Evolutionary conservation across 495 filamentous ascomycete genomes (phyloP).

Genomic region (Xylaria palmicola): DNA sequence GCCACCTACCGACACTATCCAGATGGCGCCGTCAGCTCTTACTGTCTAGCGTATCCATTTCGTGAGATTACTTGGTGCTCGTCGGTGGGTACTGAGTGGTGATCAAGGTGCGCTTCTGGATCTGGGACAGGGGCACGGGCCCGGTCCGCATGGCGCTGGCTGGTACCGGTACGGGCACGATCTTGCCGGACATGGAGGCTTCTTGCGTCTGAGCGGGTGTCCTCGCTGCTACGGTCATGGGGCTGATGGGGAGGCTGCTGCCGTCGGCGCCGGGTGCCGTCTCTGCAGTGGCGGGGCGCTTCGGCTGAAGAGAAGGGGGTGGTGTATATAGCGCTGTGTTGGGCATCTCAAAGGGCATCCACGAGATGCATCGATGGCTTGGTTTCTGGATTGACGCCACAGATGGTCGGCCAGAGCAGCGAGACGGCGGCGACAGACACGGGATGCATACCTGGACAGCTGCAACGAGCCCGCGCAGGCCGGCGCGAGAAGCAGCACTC

Average conservation of each 20-base stretch:
- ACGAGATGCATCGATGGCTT: constrained; percentile 17
- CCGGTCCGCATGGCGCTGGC: constrained; percentile 6
- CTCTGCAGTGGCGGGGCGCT: constrained; percentile 5
- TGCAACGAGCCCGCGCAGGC: background rate
- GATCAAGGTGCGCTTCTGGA: constrained; percentile 10
- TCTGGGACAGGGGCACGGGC: background rate
- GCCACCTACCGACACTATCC: no score
- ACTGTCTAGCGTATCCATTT: no score
- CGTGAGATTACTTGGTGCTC: no score
- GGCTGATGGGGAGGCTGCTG: background rate
- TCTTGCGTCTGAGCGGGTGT: background rate
- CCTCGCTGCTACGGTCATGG: background rate
- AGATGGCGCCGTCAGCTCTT: no score
- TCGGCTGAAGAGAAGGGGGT: background rate
- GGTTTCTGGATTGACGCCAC: background rate
- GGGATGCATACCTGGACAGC: background rate
- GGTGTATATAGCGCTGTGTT: constrained; percentile 21
- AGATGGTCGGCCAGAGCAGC: background rate
- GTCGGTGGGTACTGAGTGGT: no score
- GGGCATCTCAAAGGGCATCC: constrained; percentile 29
- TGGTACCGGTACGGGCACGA: constrained; percentile 16
- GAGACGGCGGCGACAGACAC: background rate
- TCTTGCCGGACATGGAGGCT: constrained; percentile 18
- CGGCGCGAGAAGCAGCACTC: background rate
- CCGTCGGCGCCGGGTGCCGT: background rate